Percentiles rank a stretch among this genome's conserved stretches.
Evolutionary conservation across 768 basidiomycete genomes (phyloP).

Genomic region (Leucocoprinus sp.): DNA sequence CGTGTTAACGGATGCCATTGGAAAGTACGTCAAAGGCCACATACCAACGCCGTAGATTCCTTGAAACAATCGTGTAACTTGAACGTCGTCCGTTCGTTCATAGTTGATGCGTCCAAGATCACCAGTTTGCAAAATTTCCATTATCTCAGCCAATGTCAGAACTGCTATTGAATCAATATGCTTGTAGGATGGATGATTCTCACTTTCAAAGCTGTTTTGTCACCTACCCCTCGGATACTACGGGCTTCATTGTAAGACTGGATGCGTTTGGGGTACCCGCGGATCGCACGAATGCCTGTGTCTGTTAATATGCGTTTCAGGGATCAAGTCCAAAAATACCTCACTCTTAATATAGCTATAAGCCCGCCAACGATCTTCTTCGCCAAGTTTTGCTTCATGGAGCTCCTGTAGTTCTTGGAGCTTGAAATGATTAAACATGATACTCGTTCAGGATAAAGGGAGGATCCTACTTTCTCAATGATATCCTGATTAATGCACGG

Average conservation of each 20-base stretch:
- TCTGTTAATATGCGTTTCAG: background rate
- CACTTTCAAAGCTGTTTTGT: slow-evolving; percentile 71
- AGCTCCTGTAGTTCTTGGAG: slow-evolving; percentile 58
- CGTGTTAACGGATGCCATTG: background rate
- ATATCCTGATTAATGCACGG: slow-evolving; percentile 62
- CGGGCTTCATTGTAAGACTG: slow-evolving; percentile 50
- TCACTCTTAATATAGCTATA: slow-evolving; percentile 60
- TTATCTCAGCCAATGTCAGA: slow-evolving; percentile 41
- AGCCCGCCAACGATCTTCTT: slow-evolving; percentile 63
- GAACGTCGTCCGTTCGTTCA: slow-evolving; percentile 58
- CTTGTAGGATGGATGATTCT: background rate
- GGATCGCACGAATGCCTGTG: slow-evolving; percentile 52
- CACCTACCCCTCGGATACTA: slow-evolving; percentile 53
- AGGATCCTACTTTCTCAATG: slow-evolving; percentile 50
- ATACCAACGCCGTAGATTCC: slow-evolving; percentile 85
- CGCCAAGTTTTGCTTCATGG: slow-evolving; percentile 50
- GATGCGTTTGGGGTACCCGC: slow-evolving; percentile 50
- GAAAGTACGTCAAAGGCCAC: background rate
- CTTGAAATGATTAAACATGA: slow-evolving; percentile 26
- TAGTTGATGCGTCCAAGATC: slow-evolving; percentile 58
- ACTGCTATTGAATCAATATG: background rate
- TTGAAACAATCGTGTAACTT: slow-evolving; percentile 49
- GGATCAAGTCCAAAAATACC: slow-evolving; percentile 10
- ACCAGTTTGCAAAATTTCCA: slow-evolving; percentile 75
- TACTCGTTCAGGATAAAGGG: background rate